Base-by-base conservation (phyloP, 139 green algal genomes). In the Picochlorum sp. region DNA sequence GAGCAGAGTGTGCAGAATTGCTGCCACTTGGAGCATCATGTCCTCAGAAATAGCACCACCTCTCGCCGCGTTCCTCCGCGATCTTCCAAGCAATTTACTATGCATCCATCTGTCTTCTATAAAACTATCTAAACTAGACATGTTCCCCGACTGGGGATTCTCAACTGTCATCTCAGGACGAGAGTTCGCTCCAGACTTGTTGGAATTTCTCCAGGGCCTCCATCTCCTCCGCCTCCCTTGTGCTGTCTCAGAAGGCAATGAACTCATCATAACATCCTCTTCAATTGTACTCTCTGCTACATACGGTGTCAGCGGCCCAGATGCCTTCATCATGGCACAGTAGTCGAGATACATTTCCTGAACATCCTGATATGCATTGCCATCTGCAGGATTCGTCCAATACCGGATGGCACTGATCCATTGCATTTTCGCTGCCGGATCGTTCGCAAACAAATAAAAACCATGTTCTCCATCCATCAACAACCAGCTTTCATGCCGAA, bases 381-480 rank as follows among this genome's bases (percentile, higher is more conserved):
- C 56, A 6, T 62, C 47, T 47, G 15, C 41, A 62, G 38, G 38
- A 37, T 69, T 26, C 26, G 62, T 69, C 70, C 70, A 77, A 47
- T 62, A 77, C 10, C 65, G 30, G 26, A 77, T 57, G 4, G 65
- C 70, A 45, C 67, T 45, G 21, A 60, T 30, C 70, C 70, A 77
- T 60, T 73, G 49, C 57, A 71, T 65, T 65, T 77, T 77, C 24
- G 64, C 57, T 7, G 58, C 57, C 6, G 70, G 47, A 50, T 77
- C 65, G 4, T 50, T 59, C 41, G 72, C 74, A 63, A 81, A 83
- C 15, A 84, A 51, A 45, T 68, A 70, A 50, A 84, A 69, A 32
- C 13, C 52, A 0, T 41, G 65, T 62, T 80, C 67, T 2, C 73
- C 69, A 6, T 73, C 67, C 24, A 85, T 55, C 21, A 88, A 67